These are phyloP conservation scores for Boletus hoseneyae DNA, from an alignment of 1,284 basidiomycete genomes.

Conservation along the genomic window DNA sequence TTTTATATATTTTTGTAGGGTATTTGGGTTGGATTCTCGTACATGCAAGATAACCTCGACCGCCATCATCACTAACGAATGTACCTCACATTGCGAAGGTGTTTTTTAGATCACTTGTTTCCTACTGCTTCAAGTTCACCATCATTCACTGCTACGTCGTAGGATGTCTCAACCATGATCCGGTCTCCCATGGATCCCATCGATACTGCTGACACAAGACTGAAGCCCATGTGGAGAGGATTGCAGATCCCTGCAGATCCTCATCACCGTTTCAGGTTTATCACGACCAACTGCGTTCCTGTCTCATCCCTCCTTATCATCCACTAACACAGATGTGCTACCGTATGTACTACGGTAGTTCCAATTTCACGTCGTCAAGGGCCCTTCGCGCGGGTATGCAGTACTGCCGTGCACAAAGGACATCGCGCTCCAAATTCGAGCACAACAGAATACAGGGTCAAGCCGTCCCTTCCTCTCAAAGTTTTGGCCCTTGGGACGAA, in stretches of 20 bases:
- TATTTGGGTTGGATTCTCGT: conserved; percentile 4
- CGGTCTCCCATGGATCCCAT: conserved; percentile 15
- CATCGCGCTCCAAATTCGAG: conserved; percentile 1
- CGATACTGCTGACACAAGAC: conserved; percentile 13
- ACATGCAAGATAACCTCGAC: conserved; percentile 7
- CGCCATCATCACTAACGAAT: not conserved
- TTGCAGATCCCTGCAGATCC: conserved; percentile 21
- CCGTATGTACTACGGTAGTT: conserved; percentile 1
- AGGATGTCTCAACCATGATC: conserved; percentile 20
- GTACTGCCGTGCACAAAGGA: not conserved
- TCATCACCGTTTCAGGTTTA: conserved; percentile 24
- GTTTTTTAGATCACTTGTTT: conserved; percentile 1
- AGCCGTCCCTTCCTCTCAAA: conserved; percentile 8
- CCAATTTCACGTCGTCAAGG: conserved; percentile 8
- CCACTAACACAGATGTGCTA: conserved; percentile 1
- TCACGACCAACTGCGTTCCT: conserved; percentile 19
- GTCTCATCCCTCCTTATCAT: conserved; percentile 15
- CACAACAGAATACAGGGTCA: conserved; percentile 11
- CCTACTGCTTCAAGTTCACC: conserved; percentile 4
- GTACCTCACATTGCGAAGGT: conserved; percentile 23
- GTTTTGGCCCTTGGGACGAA: conserved; percentile 10
- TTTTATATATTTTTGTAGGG: not conserved
- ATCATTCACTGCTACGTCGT: conserved; percentile 10
- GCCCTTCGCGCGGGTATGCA: conserved; percentile 9
- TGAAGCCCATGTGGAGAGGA: conserved; percentile 12